Base-by-base conservation (phyloP, 208 protist species). In the Leishmania mexicana region DNA sequence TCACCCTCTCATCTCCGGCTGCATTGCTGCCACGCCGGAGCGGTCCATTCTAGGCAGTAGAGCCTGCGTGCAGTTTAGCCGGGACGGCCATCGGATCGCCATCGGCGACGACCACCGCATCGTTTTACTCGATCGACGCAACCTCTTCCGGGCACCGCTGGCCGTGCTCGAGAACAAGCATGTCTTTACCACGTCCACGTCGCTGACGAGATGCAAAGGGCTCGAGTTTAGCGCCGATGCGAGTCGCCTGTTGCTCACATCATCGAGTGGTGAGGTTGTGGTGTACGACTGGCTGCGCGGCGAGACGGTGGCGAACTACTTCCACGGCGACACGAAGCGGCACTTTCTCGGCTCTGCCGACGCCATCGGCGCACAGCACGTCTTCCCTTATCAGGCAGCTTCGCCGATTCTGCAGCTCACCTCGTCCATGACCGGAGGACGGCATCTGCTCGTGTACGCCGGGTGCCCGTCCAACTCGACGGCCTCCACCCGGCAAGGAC, bases 391-490 rank as follows among this genome's bases (percentile, higher is more conserved):
- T 68, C n/a, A 86, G 17, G 4, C 73, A 0, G 24, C 17, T 24
- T 96, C 93, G 0, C 60, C 78, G 2, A 83, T 97, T 47, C 89
- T 88, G 73, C 92, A 95, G 86, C 82, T 83, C 31, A 92, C 90
- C 7, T 90, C 89, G 11, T 88, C 85, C 64, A 92, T 94, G 88
- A 84, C 78, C 42, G 88, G 85, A 6, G 92, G 92, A 6, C 79
- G 92, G 19, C 92, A 96, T 79, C 88, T 97, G n/a, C 83, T 96
- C 28, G 87, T 97, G 24, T 97, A 96, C 83, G 83, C 80, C 15
- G 86, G 86, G 0, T 40, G 73, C 53, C 21, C 11, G 1, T 15
- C 58, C 42, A 11, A 21, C 67, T 13, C 78, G 19, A 45, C 47
- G 7, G 19, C n/a, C 15, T 6, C n/a, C 53, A 53, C 81, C n/a